phyloP scores from a whole-genome alignment of 257 asterid genomes.

The Ilex aquifolium region DNA sequence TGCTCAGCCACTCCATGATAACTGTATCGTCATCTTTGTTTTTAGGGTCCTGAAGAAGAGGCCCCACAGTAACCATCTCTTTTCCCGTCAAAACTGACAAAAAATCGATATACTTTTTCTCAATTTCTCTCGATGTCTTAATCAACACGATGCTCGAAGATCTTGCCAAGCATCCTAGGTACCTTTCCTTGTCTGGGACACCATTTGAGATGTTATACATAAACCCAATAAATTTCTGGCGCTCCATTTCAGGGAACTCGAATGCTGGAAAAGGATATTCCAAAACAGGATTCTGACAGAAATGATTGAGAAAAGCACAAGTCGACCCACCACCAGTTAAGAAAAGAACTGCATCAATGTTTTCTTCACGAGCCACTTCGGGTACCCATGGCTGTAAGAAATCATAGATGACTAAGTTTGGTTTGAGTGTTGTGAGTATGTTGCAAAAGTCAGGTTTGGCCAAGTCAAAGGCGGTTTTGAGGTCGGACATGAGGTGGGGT shows the following conservation, averaged over 20 bases:
- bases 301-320: neutral
- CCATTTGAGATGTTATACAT: neutral
- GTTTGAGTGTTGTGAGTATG: slow-evolving; percentile 8
- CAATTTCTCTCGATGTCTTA: neutral
- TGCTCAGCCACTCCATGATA: no score
- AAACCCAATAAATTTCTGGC: neutral
- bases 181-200: neutral
- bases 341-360: slow-evolving; percentile 3
- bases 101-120: neutral
- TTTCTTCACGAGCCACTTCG: slow-evolving; percentile 5
- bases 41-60: neutral
- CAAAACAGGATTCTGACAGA: neutral
- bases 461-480: slow-evolving; percentile 11
- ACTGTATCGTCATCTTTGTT: neutral
- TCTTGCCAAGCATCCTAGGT: neutral
- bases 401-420: slow-evolving; percentile 10
- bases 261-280: slow-evolving; percentile 10
- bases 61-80: neutral
- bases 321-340: neutral
- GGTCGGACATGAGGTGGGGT: slow-evolving; percentile 11
- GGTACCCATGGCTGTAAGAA: slow-evolving; percentile 18
- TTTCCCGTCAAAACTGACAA: neutral
- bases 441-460: slow-evolving; percentile 4
- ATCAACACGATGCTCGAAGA: slow-evolving; percentile 1
- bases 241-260: neutral